A percentile compares a stretch with the other conserved stretches of the same genome.
These are phyloP conservation scores for Teunomyces tritomae DNA, from an alignment of 805 yeast species.

Conservation along the genomic window DNA sequence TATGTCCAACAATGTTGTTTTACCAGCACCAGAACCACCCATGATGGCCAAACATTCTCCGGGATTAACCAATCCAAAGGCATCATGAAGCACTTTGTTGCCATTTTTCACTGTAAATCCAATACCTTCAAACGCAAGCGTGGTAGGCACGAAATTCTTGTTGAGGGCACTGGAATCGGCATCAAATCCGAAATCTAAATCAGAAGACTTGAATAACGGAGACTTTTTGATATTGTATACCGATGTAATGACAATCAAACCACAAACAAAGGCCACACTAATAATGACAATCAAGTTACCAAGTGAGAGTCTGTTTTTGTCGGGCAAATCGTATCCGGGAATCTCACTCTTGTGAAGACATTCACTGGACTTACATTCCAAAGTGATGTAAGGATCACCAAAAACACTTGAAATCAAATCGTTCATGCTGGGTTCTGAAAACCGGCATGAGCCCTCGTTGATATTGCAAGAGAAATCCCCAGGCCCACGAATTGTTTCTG, in stretches of 20 bases:
- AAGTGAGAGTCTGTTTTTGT: constrained; percentile 41
- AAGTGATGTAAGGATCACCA: constrained; percentile 89
- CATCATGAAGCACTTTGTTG: constrained; percentile 54
- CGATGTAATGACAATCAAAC: constrained; percentile 40
- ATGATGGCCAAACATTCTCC: constrained; percentile 91
- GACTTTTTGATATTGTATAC: constrained; percentile 54
- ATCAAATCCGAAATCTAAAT: constrained; percentile 25
- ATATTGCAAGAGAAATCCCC: constrained; percentile 87
- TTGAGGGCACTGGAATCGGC: constrained; percentile 42
- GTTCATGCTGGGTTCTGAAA: constrained; percentile 95
- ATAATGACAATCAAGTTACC: constrained; percentile 47
- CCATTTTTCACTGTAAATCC: constrained; percentile 52
- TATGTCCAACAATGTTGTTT: constrained; percentile 89
- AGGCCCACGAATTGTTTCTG: constrained; percentile 89
- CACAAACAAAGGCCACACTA: constrained; percentile 42
- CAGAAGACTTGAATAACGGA: constrained; percentile 52
- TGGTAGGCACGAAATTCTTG: constrained; percentile 60
- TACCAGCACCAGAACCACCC: constrained; percentile 99
- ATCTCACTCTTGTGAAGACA: constrained; percentile 90
- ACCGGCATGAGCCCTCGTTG: constrained; percentile 58
- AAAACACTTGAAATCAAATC: constrained; percentile 84
- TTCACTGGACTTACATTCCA: constrained; percentile 82
- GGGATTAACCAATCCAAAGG: constrained; percentile 78
- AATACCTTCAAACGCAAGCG: constrained; percentile 72
- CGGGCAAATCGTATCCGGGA: constrained; percentile 83